Conservation (phyloP, 2,329 filamentous ascomycete genomes). For the Fusarium lyarnte region DNA sequence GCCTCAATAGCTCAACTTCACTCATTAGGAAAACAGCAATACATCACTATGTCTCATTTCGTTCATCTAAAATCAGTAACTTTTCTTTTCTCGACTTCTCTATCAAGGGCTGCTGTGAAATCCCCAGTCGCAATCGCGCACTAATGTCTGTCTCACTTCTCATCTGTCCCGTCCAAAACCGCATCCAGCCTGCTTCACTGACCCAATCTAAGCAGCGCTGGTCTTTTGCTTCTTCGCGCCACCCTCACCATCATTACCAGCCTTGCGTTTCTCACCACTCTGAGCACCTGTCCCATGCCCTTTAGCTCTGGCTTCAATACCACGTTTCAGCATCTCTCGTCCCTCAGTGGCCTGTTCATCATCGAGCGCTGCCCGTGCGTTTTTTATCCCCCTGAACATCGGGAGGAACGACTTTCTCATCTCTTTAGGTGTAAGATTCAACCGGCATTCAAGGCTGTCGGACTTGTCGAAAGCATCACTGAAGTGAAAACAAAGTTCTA, state of each 20-base stretch:
- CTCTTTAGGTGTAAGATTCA: neutral
- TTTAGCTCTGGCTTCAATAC: neutral
- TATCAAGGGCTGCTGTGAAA: accelerated
- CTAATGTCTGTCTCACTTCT: neutral
- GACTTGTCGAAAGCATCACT: neutral
- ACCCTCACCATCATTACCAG: accelerated
- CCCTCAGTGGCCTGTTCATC: neutral
- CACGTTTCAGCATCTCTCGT: neutral
- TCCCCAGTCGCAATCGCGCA: accelerated
- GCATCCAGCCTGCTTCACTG: accelerated
- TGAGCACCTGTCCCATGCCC: neutral
- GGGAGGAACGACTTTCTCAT: neutral
- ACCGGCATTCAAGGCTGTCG: neutral
- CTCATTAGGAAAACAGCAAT: accelerated
- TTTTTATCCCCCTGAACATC: neutral
- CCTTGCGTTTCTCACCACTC: neutral
- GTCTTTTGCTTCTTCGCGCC: neutral
- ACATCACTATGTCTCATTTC: accelerated
- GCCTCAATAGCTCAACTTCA: neutral
- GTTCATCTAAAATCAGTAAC: accelerated
- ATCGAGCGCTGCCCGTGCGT: neutral
- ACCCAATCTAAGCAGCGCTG: accelerated
- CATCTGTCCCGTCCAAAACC: neutral
- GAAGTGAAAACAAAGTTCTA: neutral
- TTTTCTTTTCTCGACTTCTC: accelerated